Evolutionary conservation across 129 eudicot genomes (phyloP), one percentile per base, ranked within the genome.

Genomic region (Artemisia argyi): DNA sequence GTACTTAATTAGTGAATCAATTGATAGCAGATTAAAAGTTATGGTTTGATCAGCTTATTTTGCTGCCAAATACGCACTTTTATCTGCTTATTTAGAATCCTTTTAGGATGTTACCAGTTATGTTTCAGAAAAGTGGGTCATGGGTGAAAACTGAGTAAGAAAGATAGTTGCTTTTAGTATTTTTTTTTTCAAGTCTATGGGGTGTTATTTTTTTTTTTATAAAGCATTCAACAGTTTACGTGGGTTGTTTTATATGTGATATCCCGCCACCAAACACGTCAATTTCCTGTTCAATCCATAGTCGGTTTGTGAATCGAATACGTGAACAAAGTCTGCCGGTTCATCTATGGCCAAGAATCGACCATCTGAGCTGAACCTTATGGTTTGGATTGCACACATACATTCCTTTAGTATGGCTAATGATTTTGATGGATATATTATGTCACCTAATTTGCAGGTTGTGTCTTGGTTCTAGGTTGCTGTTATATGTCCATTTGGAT

Each of bases 401-500:
- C 91, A 76, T 11, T 97, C 98, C 66, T 82, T 85, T 48, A 93
- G 84, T 32, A 93, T 87, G 26, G 76, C 70, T 3, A 89, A 51
- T 1, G 98, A 89, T 46, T 84, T 61, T 1, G 92, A 80, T 9
- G 82, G 64, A 62, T 89, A 89, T 55, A 96, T 78, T 19, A 87
- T 70, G 35, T 89, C 98, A 92, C 98, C 89, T 47, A 93, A 75
- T 62, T 97, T 78, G 88, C 97, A 93, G 4, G 97, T 85, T 3
- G 84, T 92, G 74, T 89, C 97, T 68, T 93, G 98, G 84, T 89
- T 93, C 22, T 97, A 95, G 0, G 98, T 93, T 10, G 98, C 97
- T 50, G 89, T 46, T 4, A 90, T 80, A 18, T 72, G 73, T 5
- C 98, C 95, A 55, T 85, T 81, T 0, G 98, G 98, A 75, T 89